These are phyloP conservation scores for Penicillium coffeae DNA, from an alignment of 495 filamentous ascomycete species.

Conservation along the genomic window DNA sequence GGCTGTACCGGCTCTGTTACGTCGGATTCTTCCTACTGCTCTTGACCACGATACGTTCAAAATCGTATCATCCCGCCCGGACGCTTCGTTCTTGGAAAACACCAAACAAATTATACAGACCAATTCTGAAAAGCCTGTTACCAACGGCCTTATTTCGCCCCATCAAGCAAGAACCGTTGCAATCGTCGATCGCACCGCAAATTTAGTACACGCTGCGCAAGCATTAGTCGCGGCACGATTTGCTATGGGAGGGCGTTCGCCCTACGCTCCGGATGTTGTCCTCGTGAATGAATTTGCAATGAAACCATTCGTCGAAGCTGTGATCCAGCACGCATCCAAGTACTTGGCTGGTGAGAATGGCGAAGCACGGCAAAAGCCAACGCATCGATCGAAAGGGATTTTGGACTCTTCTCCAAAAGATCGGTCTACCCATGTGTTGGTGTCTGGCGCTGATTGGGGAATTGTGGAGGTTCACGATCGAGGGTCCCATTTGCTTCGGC, in stretches of 20 bases:
- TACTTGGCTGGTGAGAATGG: slow-evolving; percentile 32
- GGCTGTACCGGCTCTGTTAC: slow-evolving; percentile 31
- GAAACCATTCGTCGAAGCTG: slow-evolving; percentile 45
- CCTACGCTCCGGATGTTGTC: slow-evolving; percentile 52
- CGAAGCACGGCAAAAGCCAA: slow-evolving; percentile 13
- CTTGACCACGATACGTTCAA: slow-evolving; percentile 46
- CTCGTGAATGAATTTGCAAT: slow-evolving; percentile 55
- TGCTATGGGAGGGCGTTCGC: slow-evolving; percentile 44
- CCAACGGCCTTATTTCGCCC: slow-evolving; percentile 27
- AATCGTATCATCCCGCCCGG: slow-evolving; percentile 22
- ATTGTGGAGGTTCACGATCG: slow-evolving; percentile 29
- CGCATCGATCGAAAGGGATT: slow-evolving; percentile 15
- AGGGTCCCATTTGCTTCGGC: slow-evolving; percentile 22
- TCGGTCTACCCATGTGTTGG: slow-evolving; percentile 14
- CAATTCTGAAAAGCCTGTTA: slow-evolving; percentile 2
- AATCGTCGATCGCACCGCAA: slow-evolving; percentile 50
- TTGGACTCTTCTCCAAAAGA: slow-evolving; percentile 25
- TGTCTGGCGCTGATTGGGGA: slow-evolving; percentile 30
- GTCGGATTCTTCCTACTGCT: slow-evolving; percentile 33
- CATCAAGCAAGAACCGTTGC: slow-evolving; percentile 35
- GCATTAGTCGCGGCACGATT: slow-evolving; percentile 47
- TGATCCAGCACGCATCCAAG: slow-evolving; percentile 31
- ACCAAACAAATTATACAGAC: slow-evolving; percentile 17
- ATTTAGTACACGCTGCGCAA: slow-evolving; percentile 42
- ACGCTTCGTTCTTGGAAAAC: slow-evolving; percentile 17